Percentiles rank a stretch among this genome's conserved stretches.
These are phyloP conservation scores for Talaromyces pinophilus DNA, from an alignment of 2,329 filamentous ascomycete genomes.

Conservation along the genomic window DNA sequence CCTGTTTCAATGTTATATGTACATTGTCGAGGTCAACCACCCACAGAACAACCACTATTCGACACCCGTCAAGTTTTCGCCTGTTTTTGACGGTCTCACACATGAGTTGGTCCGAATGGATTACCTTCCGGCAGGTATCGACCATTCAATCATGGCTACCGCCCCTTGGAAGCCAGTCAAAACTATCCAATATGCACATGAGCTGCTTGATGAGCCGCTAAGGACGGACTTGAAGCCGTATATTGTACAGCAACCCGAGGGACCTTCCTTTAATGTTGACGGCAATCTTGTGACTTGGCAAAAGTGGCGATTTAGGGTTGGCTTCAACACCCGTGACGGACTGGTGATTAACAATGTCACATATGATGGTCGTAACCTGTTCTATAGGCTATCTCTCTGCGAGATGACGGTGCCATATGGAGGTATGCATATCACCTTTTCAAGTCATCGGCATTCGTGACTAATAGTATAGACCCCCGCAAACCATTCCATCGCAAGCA, in stretches of 20 bases:
- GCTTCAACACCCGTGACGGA: constrained; percentile 65
- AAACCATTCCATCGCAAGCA: constrained; percentile 69
- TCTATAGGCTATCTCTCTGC: constrained; percentile 66
- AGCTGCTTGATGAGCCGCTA: constrained; percentile 48
- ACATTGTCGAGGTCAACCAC: constrained; percentile 38
- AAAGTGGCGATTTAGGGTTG: constrained; percentile 64
- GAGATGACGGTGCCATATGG: constrained; percentile 62
- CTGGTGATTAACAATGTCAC: constrained; percentile 67
- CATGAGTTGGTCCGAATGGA: constrained; percentile 70
- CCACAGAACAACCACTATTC: constrained; percentile 43
- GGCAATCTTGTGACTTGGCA: constrained; percentile 64
- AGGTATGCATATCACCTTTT: constrained; percentile 28
- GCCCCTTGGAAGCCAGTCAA: constrained; percentile 59
- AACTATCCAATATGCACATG: constrained; percentile 56
- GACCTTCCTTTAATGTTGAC: constrained; percentile 60
- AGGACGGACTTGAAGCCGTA: constrained; percentile 64
- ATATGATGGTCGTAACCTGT: constrained; percentile 64
- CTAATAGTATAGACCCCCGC: constrained; percentile 55
- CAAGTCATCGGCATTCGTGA: background rate
- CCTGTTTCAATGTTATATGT: constrained; percentile 46
- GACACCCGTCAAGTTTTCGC: constrained; percentile 40
- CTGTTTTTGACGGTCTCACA: constrained; percentile 58
- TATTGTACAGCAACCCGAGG: constrained; percentile 65
- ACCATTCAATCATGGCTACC: constrained; percentile 58
- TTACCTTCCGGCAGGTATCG: constrained; percentile 65